Conservation (phyloP, 1,139 yeast genomes). For the Protomyces macrosporus region DNA sequence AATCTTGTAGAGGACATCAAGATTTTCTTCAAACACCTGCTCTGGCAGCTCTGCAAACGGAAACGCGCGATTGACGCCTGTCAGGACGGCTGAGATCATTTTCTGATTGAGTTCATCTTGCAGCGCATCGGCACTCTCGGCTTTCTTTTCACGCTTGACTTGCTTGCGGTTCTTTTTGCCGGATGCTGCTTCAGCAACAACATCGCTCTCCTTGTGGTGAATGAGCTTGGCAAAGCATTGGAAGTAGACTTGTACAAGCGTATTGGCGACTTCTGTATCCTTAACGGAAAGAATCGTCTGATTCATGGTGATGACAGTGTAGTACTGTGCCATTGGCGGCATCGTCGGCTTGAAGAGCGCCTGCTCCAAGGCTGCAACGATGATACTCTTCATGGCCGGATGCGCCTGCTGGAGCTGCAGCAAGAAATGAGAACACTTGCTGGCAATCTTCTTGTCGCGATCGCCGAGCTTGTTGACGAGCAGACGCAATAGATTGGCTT, state of each 20-base stretch:
- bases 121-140: slow-evolving; percentile 62
- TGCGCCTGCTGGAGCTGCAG: slow-evolving; percentile 82
- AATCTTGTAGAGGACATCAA: slow-evolving; percentile 77
- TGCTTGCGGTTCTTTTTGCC: slow-evolving; percentile 51
- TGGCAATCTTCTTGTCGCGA: slow-evolving; percentile 79
- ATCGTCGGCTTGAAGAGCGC: slow-evolving; percentile 62
- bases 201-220: slow-evolving; percentile 40
- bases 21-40: slow-evolving; percentile 66
- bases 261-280: slow-evolving; percentile 74
- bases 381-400: slow-evolving; percentile 87
- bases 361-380: slow-evolving; percentile 75
- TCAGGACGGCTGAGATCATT: slow-evolving; percentile 80
- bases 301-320: slow-evolving; percentile 78
- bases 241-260: slow-evolving; percentile 75
- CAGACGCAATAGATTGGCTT: slow-evolving; percentile 76
- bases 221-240: slow-evolving; percentile 78
- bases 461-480: slow-evolving; percentile 96
- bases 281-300: slow-evolving; percentile 81
- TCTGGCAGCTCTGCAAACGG: slow-evolving; percentile 80
- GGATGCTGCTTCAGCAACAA: slow-evolving; percentile 31
- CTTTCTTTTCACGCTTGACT: slow-evolving; percentile 54
- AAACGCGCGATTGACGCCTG: slow-evolving; percentile 94
- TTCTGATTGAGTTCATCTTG: slow-evolving; percentile 74
- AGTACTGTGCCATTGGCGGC: slow-evolving; percentile 70
- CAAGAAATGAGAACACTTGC: slow-evolving; percentile 77